Evolutionary conservation across 2,329 filamentous ascomycete genomes (phyloP), one percentile per base, ranked within the genome.

Genomic region (Penicillium sp.): DNA sequence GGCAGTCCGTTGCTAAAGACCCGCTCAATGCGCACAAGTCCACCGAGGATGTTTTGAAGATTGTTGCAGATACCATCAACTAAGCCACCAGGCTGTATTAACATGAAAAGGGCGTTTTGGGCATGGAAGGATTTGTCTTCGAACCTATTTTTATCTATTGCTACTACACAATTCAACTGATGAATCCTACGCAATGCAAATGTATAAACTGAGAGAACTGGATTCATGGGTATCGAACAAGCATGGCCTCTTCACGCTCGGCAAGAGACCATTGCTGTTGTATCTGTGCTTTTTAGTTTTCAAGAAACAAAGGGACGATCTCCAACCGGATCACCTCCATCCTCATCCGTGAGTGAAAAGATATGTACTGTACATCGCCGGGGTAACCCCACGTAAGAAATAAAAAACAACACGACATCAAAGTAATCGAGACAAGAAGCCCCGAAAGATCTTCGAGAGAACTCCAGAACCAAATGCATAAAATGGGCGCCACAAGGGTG

Each of bases 1-100:
- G 94, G 94, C 90, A 96, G 76, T 75, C 78, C 7, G 80, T 97
- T 3, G 85, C 87, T 15, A 99, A 99, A 80, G 85, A 92, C 64
- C 93, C 93, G 1, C 82, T 80, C 72, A 95, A 96, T 72, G 89
- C 88, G 20, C 78, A 83, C 48, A 88, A 87, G 77, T 79, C 80
- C 9, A 82, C 84, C 0, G 92, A 96, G 73, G 91, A 96, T 70
- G 81, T 97, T 13, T 69, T 99, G 63, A 90, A 89, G 76, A 72
- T 91, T 56, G 92, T 95, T 18, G 88, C 89, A 1, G 80, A 78
- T 37, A 43, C 52, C 9, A 51, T 63, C 33, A 60, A 52, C 44
- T 65, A 54, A 55, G 55, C 20, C n/a, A 27, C 7, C 10, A 10
- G 26, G 12, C 46, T 60, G 51, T 58, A 44, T 37, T 27, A 52